Evolutionary conservation across 768 basidiomycete genomes (phyloP), one percentile per base, ranked within the genome.

Genomic region (Fomitopsis serialis): DNA sequence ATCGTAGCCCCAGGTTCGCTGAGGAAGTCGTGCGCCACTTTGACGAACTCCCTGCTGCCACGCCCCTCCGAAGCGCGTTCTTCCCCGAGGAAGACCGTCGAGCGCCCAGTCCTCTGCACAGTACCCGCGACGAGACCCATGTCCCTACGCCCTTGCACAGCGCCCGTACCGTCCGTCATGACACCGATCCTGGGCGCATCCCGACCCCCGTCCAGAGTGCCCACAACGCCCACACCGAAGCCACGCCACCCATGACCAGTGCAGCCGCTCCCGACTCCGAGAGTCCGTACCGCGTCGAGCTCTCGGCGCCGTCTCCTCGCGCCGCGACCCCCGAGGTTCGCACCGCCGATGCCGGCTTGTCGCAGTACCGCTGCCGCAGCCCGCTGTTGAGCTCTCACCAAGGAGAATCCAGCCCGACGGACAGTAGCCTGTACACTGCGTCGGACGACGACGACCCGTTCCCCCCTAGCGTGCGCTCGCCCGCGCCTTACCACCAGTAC

Each of bases 341-440:
- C 15, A 8, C 37, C 37, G 37, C 37, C 37, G 37, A 40, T 15
- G 15, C 37, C 15, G 37, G 37, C 15, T 6, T 40, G 15, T 40
- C 37, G 6, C 37, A 40, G 37, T 40, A 17, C 37, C 37, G 37
- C 15, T 40, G 37, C 25, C 35, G 22, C 48, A 49, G 48, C 48
- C 15, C 48, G 6, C 48, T 49, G 8, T 35, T 24, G 34, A 22
- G n/a, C 35, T 29, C 25, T 15, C 48, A 49, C 36, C 11, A 13
- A 3, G n/a, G 12, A 17, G 29, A 12, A 17, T 3, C 35, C n/a
- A 40, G 48, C 15, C 48, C 35, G n/a, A 49, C 48, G 35, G 48
- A 49, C 12, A 49, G 48, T 35, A 49, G 48, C 48, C 35, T n/a
- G 3, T 49, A 49, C 25, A 49, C 48, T n/a, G 48, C 36, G 13